phyloP scores from a whole-genome alignment of 345 rosid genomes.

The Sonneratia caseolaris region DNA sequence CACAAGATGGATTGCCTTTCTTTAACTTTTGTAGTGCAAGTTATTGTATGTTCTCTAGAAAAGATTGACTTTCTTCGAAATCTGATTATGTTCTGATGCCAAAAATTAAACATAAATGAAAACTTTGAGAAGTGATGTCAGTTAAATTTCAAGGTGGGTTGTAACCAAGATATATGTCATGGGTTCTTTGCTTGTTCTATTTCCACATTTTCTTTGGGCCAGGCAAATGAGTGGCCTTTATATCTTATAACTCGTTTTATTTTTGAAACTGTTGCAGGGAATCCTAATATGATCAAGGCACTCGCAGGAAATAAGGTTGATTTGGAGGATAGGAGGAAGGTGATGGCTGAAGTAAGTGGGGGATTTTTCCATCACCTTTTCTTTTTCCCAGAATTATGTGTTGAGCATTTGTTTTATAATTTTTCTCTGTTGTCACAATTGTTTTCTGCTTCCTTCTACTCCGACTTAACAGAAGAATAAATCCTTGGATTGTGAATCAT shows the following conservation, averaged over 20 bases:
- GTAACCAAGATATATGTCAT: neutral
- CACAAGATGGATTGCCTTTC: neutral
- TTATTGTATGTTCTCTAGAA: neutral
- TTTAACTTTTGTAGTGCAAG: neutral
- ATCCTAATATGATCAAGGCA: conserved; percentile 44
- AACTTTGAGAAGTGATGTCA: neutral
- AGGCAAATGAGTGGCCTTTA: neutral
- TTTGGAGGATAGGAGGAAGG: conserved; percentile 45
- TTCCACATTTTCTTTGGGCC: neutral
- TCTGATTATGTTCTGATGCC: neutral
- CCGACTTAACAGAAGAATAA: neutral
- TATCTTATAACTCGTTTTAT: neutral
- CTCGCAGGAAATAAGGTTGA: conserved; percentile 59
- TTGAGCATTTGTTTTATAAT: neutral
- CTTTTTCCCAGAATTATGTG: neutral
- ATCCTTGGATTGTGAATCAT: neutral
- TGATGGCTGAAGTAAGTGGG: conserved; percentile 41
- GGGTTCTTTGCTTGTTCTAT: neutral
- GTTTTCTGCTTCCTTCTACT: neutral
- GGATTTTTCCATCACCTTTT: conserved; percentile 2
- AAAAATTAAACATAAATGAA: neutral
- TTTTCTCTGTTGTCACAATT: neutral
- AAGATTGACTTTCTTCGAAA: neutral
- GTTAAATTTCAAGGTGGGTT: neutral
- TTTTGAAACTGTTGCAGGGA: conserved; percentile 24